A percentile compares a stretch with the other conserved stretches of the same genome.
phyloP scores from a whole-genome alignment of 768 basidiomycete genomes.

The Melanogaster broomeanus region DNA sequence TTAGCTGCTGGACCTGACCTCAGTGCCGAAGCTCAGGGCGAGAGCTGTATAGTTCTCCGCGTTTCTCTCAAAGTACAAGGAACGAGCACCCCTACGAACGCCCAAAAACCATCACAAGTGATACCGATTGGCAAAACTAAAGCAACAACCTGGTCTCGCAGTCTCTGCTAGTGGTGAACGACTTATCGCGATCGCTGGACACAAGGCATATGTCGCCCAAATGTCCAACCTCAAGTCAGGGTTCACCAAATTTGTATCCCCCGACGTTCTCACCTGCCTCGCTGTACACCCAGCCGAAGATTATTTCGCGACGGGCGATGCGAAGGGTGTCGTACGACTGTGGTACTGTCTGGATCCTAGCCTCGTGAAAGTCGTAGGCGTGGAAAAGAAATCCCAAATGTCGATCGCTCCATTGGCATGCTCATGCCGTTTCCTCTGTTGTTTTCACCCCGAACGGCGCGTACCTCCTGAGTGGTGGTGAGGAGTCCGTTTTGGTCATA shows the following conservation, averaged over 20 bases:
- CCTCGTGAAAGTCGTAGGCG: constrained; percentile 51
- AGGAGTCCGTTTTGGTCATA: constrained; percentile 94
- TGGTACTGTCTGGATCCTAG: constrained; percentile 90
- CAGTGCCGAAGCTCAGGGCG: constrained; percentile 37
- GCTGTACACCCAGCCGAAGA: constrained; percentile 88
- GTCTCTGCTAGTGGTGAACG: constrained; percentile 77
- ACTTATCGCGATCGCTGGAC: constrained; percentile 73
- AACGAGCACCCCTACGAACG: constrained; percentile 42
- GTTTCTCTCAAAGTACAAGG: constrained; percentile 53
- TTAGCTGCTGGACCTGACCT: constrained; percentile 4
- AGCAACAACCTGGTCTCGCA: constrained; percentile 59
- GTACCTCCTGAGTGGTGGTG: constrained; percentile 91
- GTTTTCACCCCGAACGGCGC: constrained; percentile 90
- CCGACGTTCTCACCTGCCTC: constrained; percentile 79
- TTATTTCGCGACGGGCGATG: constrained; percentile 94
- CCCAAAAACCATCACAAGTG: constrained; percentile 50
- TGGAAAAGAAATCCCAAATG: constrained; percentile 82
- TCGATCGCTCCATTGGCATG: constrained; percentile 95
- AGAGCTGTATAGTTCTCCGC: constrained; percentile 51
- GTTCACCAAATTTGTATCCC: constrained; percentile 82
- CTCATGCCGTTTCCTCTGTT: constrained; percentile 86
- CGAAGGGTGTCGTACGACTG: constrained; percentile 77
- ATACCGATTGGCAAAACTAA: constrained; percentile 67
- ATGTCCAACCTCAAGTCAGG: constrained; percentile 59
- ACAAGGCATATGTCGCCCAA: constrained; percentile 75